A percentile compares a stretch with the other conserved stretches of the same genome.
Conservation (phyloP, 1,284 basidiomycete genomes). For the Leccinum subfulvum region DNA sequence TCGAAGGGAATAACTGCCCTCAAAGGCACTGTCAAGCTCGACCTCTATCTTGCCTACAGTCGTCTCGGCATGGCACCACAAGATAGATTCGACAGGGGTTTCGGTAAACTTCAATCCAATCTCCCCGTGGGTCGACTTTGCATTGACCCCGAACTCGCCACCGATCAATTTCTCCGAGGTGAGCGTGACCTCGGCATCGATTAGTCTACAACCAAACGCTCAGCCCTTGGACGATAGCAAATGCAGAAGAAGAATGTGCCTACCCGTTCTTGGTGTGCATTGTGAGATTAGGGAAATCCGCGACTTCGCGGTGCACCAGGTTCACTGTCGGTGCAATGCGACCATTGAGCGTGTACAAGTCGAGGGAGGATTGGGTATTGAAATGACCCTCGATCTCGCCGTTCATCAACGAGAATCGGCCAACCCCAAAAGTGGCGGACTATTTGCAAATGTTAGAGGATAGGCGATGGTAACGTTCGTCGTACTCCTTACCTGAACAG, state of each 20-base stretch:
- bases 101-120: constrained; percentile 35
- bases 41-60: constrained; percentile 34
- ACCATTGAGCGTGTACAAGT: constrained; percentile 38
- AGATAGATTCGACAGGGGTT: constrained; percentile 41
- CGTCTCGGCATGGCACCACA: constrained; percentile 36
- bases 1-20: constrained; percentile 42
- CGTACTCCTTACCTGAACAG: constrained; percentile 28
- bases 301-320: constrained; percentile 33
- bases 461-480: too few relatives aligned
- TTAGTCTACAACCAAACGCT: constrained; percentile 26
- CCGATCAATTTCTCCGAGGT: constrained; percentile 24
- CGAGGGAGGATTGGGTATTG: constrained; percentile 35
- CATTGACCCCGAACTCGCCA: constrained; percentile 38
- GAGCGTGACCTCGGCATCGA: constrained; percentile 33
- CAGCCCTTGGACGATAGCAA: not conserved
- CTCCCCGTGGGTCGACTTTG: constrained; percentile 28
- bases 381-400: constrained; percentile 44
- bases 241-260: constrained; percentile 7
- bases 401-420: constrained; percentile 35
- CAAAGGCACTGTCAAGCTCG: constrained; percentile 40
- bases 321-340: constrained; percentile 37
- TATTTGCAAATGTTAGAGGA: constrained; percentile 18
- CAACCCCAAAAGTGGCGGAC: constrained; percentile 36
- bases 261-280: constrained; percentile 42
- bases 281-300: constrained; percentile 22